Percentiles rank a stretch among this genome's conserved stretches.
These are phyloP conservation scores for Cercospora citrullina DNA, from an alignment of 2,329 filamentous ascomycete species.

Conservation along the genomic window DNA sequence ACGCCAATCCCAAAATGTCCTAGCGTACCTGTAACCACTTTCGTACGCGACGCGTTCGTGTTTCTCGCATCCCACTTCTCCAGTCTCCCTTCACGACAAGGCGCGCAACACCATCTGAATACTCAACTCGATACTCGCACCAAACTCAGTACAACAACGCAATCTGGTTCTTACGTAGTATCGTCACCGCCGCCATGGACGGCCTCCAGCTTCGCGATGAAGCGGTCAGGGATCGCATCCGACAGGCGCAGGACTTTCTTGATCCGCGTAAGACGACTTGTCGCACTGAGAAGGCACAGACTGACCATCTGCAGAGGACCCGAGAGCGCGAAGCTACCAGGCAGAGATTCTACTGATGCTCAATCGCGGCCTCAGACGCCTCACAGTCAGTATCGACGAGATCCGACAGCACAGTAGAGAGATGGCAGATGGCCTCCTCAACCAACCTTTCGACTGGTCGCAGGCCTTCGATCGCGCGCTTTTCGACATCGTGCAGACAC, in stretches of 20 bases:
- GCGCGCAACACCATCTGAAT: neutral
- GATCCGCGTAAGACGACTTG: constrained; percentile 74
- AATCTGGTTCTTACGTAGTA: neutral
- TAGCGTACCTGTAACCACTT: constrained; percentile 10
- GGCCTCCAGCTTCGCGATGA: constrained; percentile 77
- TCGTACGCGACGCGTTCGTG: constrained; percentile 10
- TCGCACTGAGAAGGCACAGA: neutral
- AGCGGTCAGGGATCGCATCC: constrained; percentile 77
- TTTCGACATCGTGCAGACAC: constrained; percentile 79
- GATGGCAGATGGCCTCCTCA: constrained; percentile 75
- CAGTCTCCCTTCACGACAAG: neutral
- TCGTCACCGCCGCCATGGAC: constrained; percentile 59
- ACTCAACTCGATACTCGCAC: neutral
- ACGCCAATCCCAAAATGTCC: neutral
- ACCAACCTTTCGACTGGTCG: constrained; percentile 82
- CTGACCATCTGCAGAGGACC: constrained; percentile 50
- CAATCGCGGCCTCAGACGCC: constrained; percentile 59
- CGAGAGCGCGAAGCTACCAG: constrained; percentile 71
- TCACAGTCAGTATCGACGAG: constrained; percentile 73
- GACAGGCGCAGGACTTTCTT: constrained; percentile 86
- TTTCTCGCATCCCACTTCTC: constrained; percentile 3
- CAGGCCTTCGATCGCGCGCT: constrained; percentile 88
- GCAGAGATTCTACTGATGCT: constrained; percentile 81
- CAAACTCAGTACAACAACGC: neutral
- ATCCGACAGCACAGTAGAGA: constrained; percentile 83